These are phyloP conservation scores for Leccinum broughii DNA, from an alignment of 768 basidiomycete genomes.

Conservation along the genomic window DNA sequence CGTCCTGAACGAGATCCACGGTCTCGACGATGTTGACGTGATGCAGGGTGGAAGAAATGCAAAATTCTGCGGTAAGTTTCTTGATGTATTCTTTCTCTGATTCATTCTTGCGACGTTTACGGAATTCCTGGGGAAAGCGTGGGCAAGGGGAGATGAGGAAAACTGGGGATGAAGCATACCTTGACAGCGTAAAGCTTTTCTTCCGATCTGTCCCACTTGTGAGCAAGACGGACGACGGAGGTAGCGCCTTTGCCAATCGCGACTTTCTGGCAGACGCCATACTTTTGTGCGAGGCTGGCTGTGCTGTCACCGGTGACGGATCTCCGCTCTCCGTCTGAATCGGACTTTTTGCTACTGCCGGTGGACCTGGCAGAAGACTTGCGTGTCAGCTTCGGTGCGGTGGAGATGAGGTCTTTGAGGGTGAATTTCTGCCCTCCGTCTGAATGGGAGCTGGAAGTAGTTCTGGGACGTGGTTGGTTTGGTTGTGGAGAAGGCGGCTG, in stretches of 20 bases:
- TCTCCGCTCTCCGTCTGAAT: constrained; percentile 55
- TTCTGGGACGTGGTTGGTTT: constrained; percentile 33
- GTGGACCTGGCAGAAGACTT: constrained; percentile 72
- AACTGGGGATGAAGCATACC: constrained; percentile 42
- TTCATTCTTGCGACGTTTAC: constrained; percentile 97
- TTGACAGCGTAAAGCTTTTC: constrained; percentile 99
- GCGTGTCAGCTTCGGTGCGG: constrained; percentile 73
- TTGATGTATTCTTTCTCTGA: constrained; percentile 99
- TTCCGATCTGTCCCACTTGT: constrained; percentile 97
- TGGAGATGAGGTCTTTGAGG: constrained; percentile 75
- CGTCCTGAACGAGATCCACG: constrained; percentile 98
- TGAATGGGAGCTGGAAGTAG: constrained; percentile 51
- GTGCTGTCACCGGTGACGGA: constrained; percentile 53
- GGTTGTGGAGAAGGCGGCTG: constrained; percentile 19
- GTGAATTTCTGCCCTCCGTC: constrained; percentile 74
- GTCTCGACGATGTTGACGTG: constrained; percentile 97
- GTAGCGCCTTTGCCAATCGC: constrained; percentile 99
- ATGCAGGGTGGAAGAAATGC: constrained; percentile 94
- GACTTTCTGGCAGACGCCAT: constrained; percentile 94
- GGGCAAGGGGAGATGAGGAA: background rate
- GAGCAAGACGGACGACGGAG: constrained; percentile 91
- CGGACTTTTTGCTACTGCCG: constrained; percentile 62
- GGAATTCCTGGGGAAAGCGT: constrained; percentile 75
- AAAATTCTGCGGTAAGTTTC: constrained; percentile 99
- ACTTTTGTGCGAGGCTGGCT: constrained; percentile 77